Evolutionary conservation across 2,329 filamentous ascomycete species (phyloP).

Genomic region (Aspergillus arachidicola): DNA sequence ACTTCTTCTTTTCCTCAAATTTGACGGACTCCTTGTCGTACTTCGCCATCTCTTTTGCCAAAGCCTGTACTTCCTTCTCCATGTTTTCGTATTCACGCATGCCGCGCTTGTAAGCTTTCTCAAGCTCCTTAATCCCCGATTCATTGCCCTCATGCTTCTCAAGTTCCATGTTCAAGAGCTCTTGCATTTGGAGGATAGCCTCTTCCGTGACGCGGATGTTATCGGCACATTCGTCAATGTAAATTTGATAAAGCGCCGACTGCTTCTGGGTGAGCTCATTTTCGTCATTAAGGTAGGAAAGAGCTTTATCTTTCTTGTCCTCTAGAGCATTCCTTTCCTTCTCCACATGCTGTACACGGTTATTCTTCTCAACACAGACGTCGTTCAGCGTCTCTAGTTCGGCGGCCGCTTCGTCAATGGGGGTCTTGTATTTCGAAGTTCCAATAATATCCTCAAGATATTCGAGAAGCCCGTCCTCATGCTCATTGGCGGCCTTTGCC

Average conservation of each 20-base stretch:
- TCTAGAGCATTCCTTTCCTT: conserved; percentile 93
- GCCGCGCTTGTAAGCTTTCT: conserved; percentile 81
- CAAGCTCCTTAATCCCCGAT: conserved; percentile 83
- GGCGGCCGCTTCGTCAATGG: conserved; percentile 88
- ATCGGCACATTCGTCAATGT: conserved; percentile 83
- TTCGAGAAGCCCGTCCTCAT: conserved; percentile 93
- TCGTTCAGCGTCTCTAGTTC: conserved; percentile 94
- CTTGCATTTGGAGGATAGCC: conserved; percentile 86
- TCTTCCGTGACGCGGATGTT: conserved; percentile 88
- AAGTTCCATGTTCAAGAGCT: conserved; percentile 80
- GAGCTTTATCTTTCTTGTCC: conserved; percentile 93
- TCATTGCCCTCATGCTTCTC: conserved; percentile 91
- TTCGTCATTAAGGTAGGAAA: conserved; percentile 86
- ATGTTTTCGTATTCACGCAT: conserved; percentile 79
- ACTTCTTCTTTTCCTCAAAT: conserved; percentile 97
- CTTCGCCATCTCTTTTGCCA: conserved; percentile 85
- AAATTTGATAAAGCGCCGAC: conserved; percentile 89
- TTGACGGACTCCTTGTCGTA: conserved; percentile 97
- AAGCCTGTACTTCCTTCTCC: conserved; percentile 76
- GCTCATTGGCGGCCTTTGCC: conserved; percentile 88
- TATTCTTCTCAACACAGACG: conserved; percentile 91
- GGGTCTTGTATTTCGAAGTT: conserved; percentile 96
- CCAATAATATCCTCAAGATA: conserved; percentile 99
- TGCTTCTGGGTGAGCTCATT: conserved; percentile 91
- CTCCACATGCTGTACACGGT: conserved; percentile 93